Evolutionary conservation across 305 asterid species (phyloP).

Genomic region (Withania somnifera): DNA sequence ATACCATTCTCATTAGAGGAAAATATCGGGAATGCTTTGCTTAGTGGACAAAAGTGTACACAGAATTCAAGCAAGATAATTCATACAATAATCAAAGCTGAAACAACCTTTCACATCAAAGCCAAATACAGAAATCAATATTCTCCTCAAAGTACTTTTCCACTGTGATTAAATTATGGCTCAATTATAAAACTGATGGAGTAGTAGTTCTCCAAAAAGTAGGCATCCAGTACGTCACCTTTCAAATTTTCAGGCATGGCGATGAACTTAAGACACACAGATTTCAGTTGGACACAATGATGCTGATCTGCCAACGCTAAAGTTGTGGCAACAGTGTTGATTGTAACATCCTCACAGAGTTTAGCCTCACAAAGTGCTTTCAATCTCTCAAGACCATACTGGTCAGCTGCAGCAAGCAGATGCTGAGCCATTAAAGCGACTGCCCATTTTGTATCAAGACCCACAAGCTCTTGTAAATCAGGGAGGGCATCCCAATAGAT

Average conservation of each 20-base stretch:
- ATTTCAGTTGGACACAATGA: slow-evolving; percentile 18
- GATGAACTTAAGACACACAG: slow-evolving; percentile 17
- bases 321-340: slow-evolving; percentile 21
- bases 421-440: slow-evolving; percentile 18
- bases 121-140: neutral
- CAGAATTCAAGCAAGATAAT: neutral
- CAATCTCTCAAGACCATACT: slow-evolving; percentile 16
- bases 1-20: neutral
- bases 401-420: slow-evolving; percentile 18
- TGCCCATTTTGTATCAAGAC: slow-evolving; percentile 17
- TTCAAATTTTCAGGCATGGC: slow-evolving; percentile 12
- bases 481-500: slow-evolving; percentile 20
- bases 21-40: neutral
- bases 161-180: neutral
- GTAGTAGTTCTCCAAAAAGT: neutral
- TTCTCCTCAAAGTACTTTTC: neutral
- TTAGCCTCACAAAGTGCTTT: slow-evolving; percentile 15
- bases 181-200: neutral
- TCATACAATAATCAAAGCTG: neutral
- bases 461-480: slow-evolving; percentile 17
- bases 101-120: neutral
- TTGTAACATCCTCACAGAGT: slow-evolving; percentile 10
- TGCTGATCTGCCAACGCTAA: slow-evolving; percentile 21
- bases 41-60: neutral
- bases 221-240: slow-evolving; percentile 4